Evolutionary conservation across 2,329 filamentous ascomycete species (phyloP).

Genomic region (Cordyceps cicadae): DNA sequence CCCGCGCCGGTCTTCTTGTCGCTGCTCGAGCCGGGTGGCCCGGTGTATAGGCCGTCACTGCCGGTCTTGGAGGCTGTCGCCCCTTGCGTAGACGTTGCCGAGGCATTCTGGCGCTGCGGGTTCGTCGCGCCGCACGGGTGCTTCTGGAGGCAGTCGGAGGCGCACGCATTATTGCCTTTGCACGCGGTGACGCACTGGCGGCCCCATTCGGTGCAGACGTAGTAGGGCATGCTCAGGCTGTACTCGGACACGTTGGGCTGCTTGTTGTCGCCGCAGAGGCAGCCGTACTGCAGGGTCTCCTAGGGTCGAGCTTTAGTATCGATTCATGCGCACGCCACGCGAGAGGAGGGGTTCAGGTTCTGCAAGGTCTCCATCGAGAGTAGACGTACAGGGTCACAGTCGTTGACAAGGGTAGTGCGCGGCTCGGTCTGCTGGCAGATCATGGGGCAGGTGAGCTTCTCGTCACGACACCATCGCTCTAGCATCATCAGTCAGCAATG

Average conservation of each 20-base stretch:
- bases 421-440: slow-evolving; percentile 58
- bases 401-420: slow-evolving; percentile 49
- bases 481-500: slow-evolving; percentile 16
- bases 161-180: slow-evolving; percentile 47
- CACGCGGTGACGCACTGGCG: slow-evolving; percentile 58
- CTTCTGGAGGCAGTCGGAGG: slow-evolving; percentile 52
- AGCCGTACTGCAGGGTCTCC: slow-evolving; percentile 58
- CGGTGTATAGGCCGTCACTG: slow-evolving; percentile 31
- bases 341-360: not conserved
- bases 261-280: slow-evolving; percentile 59
- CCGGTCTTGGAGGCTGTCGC: slow-evolving; percentile 23
- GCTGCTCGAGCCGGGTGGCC: slow-evolving; percentile 16
- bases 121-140: slow-evolving; percentile 65
- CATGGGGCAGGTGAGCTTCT: slow-evolving; percentile 57
- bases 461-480: slow-evolving; percentile 58
- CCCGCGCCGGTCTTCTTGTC: slow-evolving; percentile 21
- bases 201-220: slow-evolving; percentile 63
- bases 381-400: slow-evolving; percentile 54
- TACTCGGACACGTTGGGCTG: slow-evolving; percentile 68
- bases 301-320: slow-evolving; percentile 20
- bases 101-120: slow-evolving; percentile 52
- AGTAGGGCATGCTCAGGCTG: slow-evolving; percentile 71
- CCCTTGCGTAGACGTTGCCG: slow-evolving; percentile 36
- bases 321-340: not conserved
- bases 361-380: not conserved